Evolutionary conservation across 306 rosid species (phyloP).

Genomic region (Vigna nakashimae): DNA sequence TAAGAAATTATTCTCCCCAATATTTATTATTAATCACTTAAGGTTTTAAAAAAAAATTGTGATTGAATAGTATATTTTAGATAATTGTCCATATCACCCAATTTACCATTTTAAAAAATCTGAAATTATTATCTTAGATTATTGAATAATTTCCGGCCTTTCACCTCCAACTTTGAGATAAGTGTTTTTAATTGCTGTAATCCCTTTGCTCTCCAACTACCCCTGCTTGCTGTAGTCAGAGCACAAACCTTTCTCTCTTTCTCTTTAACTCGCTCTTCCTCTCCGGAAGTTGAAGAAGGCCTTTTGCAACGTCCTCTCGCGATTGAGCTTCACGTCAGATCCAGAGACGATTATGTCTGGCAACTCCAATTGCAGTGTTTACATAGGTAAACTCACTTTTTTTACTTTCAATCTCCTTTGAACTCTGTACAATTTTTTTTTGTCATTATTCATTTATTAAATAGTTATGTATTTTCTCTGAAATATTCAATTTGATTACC

Average conservation of each 20-base stretch:
- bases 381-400: slow-evolving; percentile 49
- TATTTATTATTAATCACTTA: too few relatives aligned
- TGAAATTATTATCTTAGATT: too few relatives aligned
- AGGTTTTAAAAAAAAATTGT: too few relatives aligned
- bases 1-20: too few relatives aligned
- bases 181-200: not conserved
- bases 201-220: not conserved
- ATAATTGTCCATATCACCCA: too few relatives aligned
- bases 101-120: too few relatives aligned
- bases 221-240: not conserved
- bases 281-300: not conserved
- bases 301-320: too few relatives aligned
- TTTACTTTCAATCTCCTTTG: not conserved
- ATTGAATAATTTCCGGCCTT: too few relatives aligned
- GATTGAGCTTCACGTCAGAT: not conserved
- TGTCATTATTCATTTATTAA: not conserved
- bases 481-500: not conserved
- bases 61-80: too few relatives aligned
- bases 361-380: slow-evolving; percentile 57
- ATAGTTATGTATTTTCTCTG: not conserved
- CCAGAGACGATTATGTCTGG: slow-evolving; percentile 52
- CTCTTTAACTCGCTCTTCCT: not conserved
- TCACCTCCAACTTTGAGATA: not conserved
- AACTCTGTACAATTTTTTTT: not conserved
- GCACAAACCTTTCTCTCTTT: not conserved